phyloP scores from a whole-genome alignment of 2,329 filamentous ascomycete genomes.

The Pezicula rhizophila region DNA sequence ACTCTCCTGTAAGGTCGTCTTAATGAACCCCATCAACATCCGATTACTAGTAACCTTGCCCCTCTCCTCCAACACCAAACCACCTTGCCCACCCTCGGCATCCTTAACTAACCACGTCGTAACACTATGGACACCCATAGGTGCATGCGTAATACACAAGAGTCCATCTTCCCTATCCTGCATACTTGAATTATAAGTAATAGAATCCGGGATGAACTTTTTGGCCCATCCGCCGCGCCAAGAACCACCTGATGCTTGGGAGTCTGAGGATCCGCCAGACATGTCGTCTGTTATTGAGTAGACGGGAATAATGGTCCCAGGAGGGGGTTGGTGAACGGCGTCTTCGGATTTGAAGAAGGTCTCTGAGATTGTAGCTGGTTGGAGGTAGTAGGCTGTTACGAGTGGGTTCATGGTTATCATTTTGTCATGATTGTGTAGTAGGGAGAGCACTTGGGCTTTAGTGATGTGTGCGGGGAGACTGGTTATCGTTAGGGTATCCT shows the following conservation, averaged over 20 bases:
- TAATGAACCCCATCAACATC: slow-evolving; percentile 69
- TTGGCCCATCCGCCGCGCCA: slow-evolving; percentile 65
- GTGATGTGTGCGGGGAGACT: slow-evolving; percentile 63
- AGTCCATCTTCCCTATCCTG: slow-evolving; percentile 16
- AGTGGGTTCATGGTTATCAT: slow-evolving; percentile 87
- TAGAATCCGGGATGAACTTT: slow-evolving; percentile 19
- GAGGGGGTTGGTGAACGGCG: slow-evolving; percentile 53
- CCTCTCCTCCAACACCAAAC: slow-evolving; percentile 74
- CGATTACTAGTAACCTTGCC: slow-evolving; percentile 74
- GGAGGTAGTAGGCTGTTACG: slow-evolving; percentile 62
- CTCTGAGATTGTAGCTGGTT: slow-evolving; percentile 39
- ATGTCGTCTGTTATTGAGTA: slow-evolving; percentile 19
- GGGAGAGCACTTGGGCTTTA: slow-evolving; percentile 60
- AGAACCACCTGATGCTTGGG: slow-evolving; percentile 65
- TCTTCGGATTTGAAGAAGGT: slow-evolving; percentile 35
- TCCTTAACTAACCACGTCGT: slow-evolving; percentile 67
- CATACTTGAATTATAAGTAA: slow-evolving; percentile 18
- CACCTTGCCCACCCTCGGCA: slow-evolving; percentile 59
- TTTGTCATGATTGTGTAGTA: slow-evolving; percentile 69
- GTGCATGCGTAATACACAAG: slow-evolving; percentile 24
- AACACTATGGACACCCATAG: slow-evolving; percentile 40
- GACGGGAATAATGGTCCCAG: slow-evolving; percentile 12
- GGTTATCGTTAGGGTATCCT: slow-evolving; percentile 47
- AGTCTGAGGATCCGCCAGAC: slow-evolving; percentile 47
- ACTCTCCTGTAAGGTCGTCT: slow-evolving; percentile 70